These are phyloP conservation scores for Cercospora zeae-maydis DNA, from an alignment of 2,329 filamentous ascomycete genomes.

Conservation along the genomic window DNA sequence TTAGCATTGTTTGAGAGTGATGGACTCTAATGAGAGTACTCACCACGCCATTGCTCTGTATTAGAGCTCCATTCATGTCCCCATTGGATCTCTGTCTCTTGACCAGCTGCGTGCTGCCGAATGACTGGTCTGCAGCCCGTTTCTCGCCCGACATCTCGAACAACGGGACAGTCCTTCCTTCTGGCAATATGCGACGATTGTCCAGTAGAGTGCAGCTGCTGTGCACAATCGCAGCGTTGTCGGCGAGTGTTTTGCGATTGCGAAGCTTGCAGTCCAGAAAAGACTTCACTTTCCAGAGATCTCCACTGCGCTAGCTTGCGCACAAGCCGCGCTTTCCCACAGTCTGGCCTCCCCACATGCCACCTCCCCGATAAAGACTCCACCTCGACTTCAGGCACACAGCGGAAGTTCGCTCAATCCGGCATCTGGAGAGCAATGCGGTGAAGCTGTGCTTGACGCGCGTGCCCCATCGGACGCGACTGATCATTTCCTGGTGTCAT, in stretches of 20 bases:
- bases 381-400: constrained; percentile 7
- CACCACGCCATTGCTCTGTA: constrained; percentile 60
- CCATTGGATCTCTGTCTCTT: constrained; percentile 79
- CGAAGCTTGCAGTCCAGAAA: constrained; percentile 2
- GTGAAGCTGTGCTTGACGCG: constrained; percentile 24
- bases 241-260: neutral
- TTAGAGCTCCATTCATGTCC: constrained; percentile 53
- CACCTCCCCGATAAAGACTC: neutral
- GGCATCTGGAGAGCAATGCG: constrained; percentile 24
- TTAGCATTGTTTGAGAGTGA: constrained; percentile 23
- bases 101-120: constrained; percentile 73
- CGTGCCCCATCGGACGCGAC: constrained; percentile 20
- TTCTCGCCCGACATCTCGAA: constrained; percentile 81
- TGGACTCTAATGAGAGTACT: constrained; percentile 42
- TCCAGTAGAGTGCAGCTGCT: neutral
- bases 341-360: neutral
- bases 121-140: constrained; percentile 80
- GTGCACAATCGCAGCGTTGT: neutral
- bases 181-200: neutral
- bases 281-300: constrained; percentile 1
- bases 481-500: constrained; percentile 30
- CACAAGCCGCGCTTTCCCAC: neutral
- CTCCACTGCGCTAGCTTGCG: neutral
- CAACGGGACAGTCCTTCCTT: neutral
- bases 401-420: neutral